Conservation (phyloP, 2,329 filamentous ascomycete genomes). For the Talaromyces rugulosus region DNA sequence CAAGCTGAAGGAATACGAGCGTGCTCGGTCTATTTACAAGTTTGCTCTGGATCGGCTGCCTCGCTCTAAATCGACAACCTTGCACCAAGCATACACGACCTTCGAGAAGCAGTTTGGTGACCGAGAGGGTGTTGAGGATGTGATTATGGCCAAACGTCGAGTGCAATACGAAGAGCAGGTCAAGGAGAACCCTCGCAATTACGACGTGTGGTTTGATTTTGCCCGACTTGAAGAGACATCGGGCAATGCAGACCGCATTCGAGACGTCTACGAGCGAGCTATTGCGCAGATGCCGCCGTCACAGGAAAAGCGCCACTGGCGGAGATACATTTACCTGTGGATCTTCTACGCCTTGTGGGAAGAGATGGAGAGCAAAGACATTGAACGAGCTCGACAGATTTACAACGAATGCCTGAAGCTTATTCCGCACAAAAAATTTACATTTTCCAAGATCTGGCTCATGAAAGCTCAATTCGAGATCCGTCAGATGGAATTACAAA, state of each 20-base stretch:
- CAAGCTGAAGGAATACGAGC: slow-evolving; percentile 91
- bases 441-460: slow-evolving; percentile 95
- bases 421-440: slow-evolving; percentile 94
- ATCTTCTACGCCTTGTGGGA: slow-evolving; percentile 96
- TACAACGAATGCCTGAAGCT: slow-evolving; percentile 84
- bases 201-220: slow-evolving; percentile 96
- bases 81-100: slow-evolving; percentile 93
- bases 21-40: slow-evolving; percentile 91
- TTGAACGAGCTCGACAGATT: slow-evolving; percentile 76
- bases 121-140: slow-evolving; percentile 86
- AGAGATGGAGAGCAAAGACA: slow-evolving; percentile 77
- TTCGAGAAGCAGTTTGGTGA: slow-evolving; percentile 99
- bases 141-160: slow-evolving; percentile 88
- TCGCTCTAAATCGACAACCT: slow-evolving; percentile 73
- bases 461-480: slow-evolving; percentile 91
- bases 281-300: slow-evolving; percentile 94
- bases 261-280: slow-evolving; percentile 91
- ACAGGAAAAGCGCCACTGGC: slow-evolving; percentile 95
- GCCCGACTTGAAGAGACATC: slow-evolving; percentile 83
- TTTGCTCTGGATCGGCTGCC: slow-evolving; percentile 90
- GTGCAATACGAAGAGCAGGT: slow-evolving; percentile 93
- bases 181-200: slow-evolving; percentile 91
- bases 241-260: slow-evolving; percentile 74
- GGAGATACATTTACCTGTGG: slow-evolving; percentile 96
- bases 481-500: slow-evolving; percentile 73